phyloP scores from a whole-genome alignment of 2,329 filamentous ascomycete genomes.

The Aspergillus pseudoterreus region DNA sequence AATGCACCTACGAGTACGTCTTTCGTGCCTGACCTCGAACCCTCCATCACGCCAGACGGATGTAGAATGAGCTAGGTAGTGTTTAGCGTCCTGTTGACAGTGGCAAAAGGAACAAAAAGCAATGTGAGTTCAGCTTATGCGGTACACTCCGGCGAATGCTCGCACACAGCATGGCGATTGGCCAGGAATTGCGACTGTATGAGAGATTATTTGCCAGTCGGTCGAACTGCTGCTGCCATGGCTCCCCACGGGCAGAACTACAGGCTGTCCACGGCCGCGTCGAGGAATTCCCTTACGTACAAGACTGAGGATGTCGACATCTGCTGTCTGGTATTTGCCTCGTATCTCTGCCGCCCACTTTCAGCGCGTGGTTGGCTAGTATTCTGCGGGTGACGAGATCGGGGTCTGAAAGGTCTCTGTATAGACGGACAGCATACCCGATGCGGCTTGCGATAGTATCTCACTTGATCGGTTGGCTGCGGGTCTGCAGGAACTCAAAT shows the following conservation, averaged over 20 bases:
- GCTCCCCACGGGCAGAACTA: neutral
- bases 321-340: neutral
- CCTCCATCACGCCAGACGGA: neutral
- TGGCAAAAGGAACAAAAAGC: neutral
- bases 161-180: neutral
- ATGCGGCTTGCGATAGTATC: too few species aligned
- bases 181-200: neutral
- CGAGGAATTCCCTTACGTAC: neutral
- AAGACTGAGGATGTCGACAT: neutral
- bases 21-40: neutral
- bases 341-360: neutral
- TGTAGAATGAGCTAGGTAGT: neutral
- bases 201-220: neutral
- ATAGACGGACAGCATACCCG: too few species aligned
- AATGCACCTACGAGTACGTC: neutral
- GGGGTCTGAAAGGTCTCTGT: too few species aligned
- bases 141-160: neutral
- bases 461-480: too few species aligned
- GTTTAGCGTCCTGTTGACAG: neutral
- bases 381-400: neutral
- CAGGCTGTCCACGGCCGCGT: neutral
- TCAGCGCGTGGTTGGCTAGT: neutral
- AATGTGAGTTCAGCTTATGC: neutral
- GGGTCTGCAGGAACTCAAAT: too few species aligned
- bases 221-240: neutral